Evolutionary conservation across 1,284 basidiomycete species (phyloP).

Genomic region (Tilletia indica): DNA sequence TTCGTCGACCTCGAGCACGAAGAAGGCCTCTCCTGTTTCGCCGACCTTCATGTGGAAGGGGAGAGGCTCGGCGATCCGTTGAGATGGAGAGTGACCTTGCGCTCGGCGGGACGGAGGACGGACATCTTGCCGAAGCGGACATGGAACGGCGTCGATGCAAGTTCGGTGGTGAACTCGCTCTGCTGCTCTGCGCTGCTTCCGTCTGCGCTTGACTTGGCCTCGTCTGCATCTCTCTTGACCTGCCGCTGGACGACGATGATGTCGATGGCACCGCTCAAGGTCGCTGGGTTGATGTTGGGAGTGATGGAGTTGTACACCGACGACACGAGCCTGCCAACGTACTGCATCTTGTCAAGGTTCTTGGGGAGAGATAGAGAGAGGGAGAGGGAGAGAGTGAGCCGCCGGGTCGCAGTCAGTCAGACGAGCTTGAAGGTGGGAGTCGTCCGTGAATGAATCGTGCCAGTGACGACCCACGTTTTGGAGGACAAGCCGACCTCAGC

Average conservation of each 20-base stretch:
- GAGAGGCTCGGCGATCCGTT: constrained; percentile 61
- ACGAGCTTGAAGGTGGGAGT: too few relatives aligned
- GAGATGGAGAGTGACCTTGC: constrained; percentile 67
- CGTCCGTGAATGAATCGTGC: too few relatives aligned
- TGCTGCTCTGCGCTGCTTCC: background rate
- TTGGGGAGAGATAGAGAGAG: too few relatives aligned
- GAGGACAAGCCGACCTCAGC: too few relatives aligned
- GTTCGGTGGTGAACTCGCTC: constrained; percentile 58
- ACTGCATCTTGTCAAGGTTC: constrained; percentile 43
- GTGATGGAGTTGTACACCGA: constrained; percentile 56
- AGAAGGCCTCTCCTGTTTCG: constrained; percentile 97
- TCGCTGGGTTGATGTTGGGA: constrained; percentile 55
- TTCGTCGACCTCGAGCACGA: constrained; percentile 88
- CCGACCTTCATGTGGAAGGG: constrained; percentile 99
- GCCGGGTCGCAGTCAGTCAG: too few relatives aligned
- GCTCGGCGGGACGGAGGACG: constrained; percentile 88
- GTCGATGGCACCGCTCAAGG: constrained; percentile 55
- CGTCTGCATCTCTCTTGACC: constrained; percentile 42
- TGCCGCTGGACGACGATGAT: constrained; percentile 60
- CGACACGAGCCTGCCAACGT: constrained; percentile 53
- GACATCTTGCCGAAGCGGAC: constrained; percentile 98
- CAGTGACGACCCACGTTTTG: too few relatives aligned
- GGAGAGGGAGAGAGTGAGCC: too few relatives aligned
- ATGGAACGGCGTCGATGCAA: constrained; percentile 93
- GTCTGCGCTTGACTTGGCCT: background rate